Percentiles rank a stretch among this genome's conserved stretches.
phyloP scores from a whole-genome alignment of 2,329 filamentous ascomycete genomes.

The Microdochium nivale region DNA sequence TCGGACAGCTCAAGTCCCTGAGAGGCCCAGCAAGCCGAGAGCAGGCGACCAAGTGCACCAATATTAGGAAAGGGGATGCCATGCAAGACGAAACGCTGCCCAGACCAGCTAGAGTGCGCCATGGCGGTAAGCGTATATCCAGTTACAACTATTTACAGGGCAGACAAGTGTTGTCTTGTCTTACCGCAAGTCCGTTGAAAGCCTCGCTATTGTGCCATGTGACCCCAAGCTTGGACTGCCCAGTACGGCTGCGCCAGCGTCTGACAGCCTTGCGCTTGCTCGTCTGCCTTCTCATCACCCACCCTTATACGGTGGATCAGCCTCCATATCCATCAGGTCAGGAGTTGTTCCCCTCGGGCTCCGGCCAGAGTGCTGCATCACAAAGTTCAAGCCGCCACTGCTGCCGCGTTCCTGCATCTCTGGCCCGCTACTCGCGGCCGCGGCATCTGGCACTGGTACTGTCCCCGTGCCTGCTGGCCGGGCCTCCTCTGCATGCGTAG shows the following conservation, averaged over 20 bases:
- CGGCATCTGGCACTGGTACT: background rate
- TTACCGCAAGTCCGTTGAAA: too few relatives aligned
- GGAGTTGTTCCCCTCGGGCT: slow-evolving; percentile 10
- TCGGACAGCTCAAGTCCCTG: too few relatives aligned
- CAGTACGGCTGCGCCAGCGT: background rate
- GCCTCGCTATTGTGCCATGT: too few relatives aligned
- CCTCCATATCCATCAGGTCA: slow-evolving; percentile 29
- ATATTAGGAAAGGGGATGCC: too few relatives aligned
- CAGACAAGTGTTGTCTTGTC: background rate
- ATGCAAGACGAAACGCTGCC: too few relatives aligned
- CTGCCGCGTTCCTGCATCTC: slow-evolving; percentile 35
- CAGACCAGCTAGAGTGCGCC: too few relatives aligned
- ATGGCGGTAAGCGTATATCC: too few relatives aligned
- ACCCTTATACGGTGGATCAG: background rate
- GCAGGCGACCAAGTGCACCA: too few relatives aligned
- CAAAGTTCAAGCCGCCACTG: slow-evolving; percentile 12
- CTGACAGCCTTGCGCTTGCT: background rate
- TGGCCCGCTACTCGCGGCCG: slow-evolving; percentile 19
- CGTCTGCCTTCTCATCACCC: background rate
- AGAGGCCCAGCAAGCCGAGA: too few relatives aligned
- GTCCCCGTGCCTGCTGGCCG: background rate
- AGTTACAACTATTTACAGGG: background rate
- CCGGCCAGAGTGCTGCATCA: slow-evolving; percentile 10
- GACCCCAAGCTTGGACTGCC: background rate
- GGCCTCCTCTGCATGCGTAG: background rate